Evolutionary conservation across 148 eudicot genomes (phyloP).

Genomic region (Cornus kousa): DNA sequence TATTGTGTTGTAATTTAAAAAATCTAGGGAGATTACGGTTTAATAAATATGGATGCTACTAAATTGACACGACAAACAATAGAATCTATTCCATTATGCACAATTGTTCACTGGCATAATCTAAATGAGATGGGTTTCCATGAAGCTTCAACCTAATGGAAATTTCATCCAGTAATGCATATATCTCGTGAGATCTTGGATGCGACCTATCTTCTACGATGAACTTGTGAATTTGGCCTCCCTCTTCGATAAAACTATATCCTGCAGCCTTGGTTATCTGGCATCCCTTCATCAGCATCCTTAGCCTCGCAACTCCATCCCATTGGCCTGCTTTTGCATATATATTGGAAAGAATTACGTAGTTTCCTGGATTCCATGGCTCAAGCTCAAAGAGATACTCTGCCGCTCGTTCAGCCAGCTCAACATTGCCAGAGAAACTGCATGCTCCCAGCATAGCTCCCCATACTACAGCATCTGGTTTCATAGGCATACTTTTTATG

Average conservation of each 20-base stretch:
- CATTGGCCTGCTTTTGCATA: conserved; percentile 46
- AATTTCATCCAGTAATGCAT: conserved; percentile 37
- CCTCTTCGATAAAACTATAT: conserved; percentile 68
- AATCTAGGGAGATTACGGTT: not conserved
- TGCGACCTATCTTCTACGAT: conserved; percentile 78
- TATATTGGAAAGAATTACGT: conserved; percentile 65
- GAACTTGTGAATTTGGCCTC: conserved; percentile 63
- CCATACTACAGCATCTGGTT: conserved; percentile 57
- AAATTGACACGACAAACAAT: not conserved
- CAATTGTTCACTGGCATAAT: conserved; percentile 19
- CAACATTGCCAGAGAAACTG: conserved; percentile 45
- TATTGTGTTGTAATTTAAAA: too few relatives aligned
- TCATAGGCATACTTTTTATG: conserved; percentile 41
- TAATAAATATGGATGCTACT: not conserved
- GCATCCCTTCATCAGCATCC: conserved; percentile 62
- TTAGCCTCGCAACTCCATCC: conserved; percentile 56
- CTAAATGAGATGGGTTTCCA: conserved; percentile 16
- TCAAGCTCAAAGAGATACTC: conserved; percentile 49
- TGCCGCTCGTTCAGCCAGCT: conserved; percentile 62
- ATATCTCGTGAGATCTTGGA: conserved; percentile 49
- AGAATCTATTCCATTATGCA: not conserved
- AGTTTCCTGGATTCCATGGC: conserved; percentile 67
- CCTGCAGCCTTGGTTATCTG: conserved; percentile 65
- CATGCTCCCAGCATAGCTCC: conserved; percentile 63
- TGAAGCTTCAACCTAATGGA: conserved; percentile 36